Evolutionary conservation across 1,284 basidiomycete genomes (phyloP).

Genomic region (Psilocybe mexicana): DNA sequence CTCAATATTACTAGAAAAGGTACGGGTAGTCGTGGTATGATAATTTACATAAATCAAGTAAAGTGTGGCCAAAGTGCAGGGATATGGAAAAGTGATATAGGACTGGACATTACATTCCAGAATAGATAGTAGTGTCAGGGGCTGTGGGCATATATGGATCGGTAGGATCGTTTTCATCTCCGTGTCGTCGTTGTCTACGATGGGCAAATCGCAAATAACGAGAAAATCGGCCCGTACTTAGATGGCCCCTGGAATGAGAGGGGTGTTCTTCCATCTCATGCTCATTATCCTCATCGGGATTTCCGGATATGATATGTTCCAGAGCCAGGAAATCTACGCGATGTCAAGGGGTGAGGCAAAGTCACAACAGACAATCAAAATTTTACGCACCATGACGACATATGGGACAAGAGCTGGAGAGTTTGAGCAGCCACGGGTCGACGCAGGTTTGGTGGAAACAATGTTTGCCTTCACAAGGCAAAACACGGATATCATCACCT

Average conservation of each 20-base stretch:
- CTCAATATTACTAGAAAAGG: not conserved
- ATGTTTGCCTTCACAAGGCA: conserved; percentile 89
- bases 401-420: conserved; percentile 89
- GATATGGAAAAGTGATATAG: not conserved
- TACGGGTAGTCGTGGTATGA: not conserved
- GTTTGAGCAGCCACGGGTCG: conserved; percentile 85
- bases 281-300: conserved; percentile 30
- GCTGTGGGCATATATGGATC: conserved; percentile 35
- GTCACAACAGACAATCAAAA: not conserved
- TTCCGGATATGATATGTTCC: conserved; percentile 46
- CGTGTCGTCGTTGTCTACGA: conserved; percentile 38
- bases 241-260: conserved; percentile 7
- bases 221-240: conserved; percentile 51
- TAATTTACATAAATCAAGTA: not conserved
- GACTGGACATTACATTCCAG: conserved; percentile 15
- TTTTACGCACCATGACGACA: conserved; percentile 76
- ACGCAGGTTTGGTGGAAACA: conserved; percentile 84
- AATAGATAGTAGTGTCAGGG: conserved; percentile 28
- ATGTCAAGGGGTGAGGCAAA: not conserved
- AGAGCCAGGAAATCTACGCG: conserved; percentile 48
- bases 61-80: not conserved
- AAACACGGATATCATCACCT: conserved; percentile 84
- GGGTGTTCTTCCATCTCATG: conserved; percentile 17
- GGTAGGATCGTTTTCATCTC: conserved; percentile 29
- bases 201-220: conserved; percentile 68